Evolutionary conservation across 768 basidiomycete genomes (phyloP), one percentile per base, ranked within the genome.

Genomic region (button mushroom (Agaricus bisporus)): DNA sequence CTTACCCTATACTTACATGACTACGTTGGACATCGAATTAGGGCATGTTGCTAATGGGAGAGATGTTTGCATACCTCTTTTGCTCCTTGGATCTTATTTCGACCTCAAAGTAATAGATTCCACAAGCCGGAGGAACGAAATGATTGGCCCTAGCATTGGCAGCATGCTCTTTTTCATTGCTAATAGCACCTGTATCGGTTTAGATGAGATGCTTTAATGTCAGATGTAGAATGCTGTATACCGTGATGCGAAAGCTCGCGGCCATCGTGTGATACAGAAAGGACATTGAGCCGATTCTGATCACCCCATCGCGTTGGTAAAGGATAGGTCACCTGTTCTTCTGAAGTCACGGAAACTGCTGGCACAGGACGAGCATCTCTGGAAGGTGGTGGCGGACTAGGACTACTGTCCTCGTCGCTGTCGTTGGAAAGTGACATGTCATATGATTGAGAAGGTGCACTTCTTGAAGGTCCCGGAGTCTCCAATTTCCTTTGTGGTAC

Each of bases 21-120:
- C 88, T 90, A 60, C 9, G 11, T 29, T 20, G 37, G 12, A 47
- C 20, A 58, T 7, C 44, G 50, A 22, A 56, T 65, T 56, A 57
- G 56, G 59, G 52, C 59, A 48, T 22, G n/a, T 15, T n/a, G 15
- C 9, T 25, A 11, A n/a, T n/a, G 28, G 18, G 32, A 9, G 7
- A 22, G 17, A 15, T 17, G 9, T 9, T 35, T 26, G 69, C 81
- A 64, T 60, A 86, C 92, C 90, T 92, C 66, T 87, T 89, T 41
- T 79, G 74, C 10, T 88, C 87, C 63, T 89, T 89, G 64, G 87
- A 83, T 5, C 87, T 65, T 43, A 98, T 82, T 61, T 88, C 82
- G 5, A 93, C 83, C 72, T 99, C 95, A 64, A 86, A 99, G 67
- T 98, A 99, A 64, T 91, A 95, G 51, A 98, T 83, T 20, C 95